Evolutionary conservation across 2,329 filamentous ascomycete genomes (phyloP).

Genomic region (Bipolaris sorokiniana): DNA sequence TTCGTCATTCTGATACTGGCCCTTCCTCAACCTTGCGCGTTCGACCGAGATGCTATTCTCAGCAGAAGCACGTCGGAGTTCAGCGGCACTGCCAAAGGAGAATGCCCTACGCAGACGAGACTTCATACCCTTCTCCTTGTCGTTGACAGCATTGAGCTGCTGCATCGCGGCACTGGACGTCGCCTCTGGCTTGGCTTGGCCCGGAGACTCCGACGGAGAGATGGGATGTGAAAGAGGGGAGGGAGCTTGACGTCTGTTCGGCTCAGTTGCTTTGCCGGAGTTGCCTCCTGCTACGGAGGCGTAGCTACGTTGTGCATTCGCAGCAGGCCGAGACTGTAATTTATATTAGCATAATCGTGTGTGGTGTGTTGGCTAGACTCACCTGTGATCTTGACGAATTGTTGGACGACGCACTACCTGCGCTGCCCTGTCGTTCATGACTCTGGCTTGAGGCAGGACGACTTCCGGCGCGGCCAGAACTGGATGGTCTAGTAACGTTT

Average conservation of each 20-base stretch:
- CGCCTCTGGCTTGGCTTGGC: slow-evolving; percentile 22
- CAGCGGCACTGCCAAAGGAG: slow-evolving; percentile 94
- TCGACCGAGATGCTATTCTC: slow-evolving; percentile 62
- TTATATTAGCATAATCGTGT: slow-evolving; percentile 1
- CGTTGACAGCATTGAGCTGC: slow-evolving; percentile 84
- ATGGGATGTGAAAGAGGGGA: slow-evolving; percentile 56
- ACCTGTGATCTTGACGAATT: slow-evolving; percentile 44
- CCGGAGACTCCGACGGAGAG: slow-evolving; percentile 44
- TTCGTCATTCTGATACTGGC: slow-evolving; percentile 63
- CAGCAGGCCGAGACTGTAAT: slow-evolving; percentile 34
- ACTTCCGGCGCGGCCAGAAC: slow-evolving; percentile 37
- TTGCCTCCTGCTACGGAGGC: slow-evolving; percentile 24
- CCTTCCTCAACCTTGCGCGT: slow-evolving; percentile 62
- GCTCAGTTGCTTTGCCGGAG: slow-evolving; percentile 45
- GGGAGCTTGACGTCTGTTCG: slow-evolving; percentile 52
- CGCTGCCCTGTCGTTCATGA: slow-evolving; percentile 48
- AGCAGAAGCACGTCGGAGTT: slow-evolving; percentile 77
- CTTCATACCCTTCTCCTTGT: slow-evolving; percentile 85
- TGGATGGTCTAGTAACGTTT: slow-evolving; percentile 35
- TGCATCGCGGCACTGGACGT: slow-evolving; percentile 74
- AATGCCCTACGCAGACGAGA: slow-evolving; percentile 88
- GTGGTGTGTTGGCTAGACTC: slow-evolving; percentile 18
- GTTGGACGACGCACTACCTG: slow-evolving; percentile 46
- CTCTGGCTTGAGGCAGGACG: slow-evolving; percentile 44
- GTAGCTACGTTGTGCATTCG: slow-evolving; percentile 24